phyloP scores from a whole-genome alignment of 345 rosid genomes.

The Hibiscus tridactylites region DNA sequence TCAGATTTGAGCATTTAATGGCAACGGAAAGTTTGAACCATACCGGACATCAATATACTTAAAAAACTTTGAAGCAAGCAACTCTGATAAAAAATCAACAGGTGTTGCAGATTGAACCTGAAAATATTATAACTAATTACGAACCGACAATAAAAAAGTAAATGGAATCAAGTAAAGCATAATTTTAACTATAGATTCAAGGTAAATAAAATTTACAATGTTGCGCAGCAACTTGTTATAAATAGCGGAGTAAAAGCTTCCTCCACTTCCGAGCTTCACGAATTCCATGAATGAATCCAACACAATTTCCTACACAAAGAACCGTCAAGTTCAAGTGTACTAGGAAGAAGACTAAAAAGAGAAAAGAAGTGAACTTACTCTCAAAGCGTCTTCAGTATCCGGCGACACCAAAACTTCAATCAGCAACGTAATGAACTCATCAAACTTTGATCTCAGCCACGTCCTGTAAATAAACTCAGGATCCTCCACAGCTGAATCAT shows the following conservation, averaged over 20 bases:
- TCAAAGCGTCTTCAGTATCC: slow-evolving; percentile 10
- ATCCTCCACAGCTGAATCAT: slow-evolving; percentile 14
- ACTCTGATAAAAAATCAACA: slow-evolving; percentile 35
- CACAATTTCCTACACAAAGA: slow-evolving; percentile 52
- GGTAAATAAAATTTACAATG: slow-evolving; percentile 41
- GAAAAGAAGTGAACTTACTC: not conserved
- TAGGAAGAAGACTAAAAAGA: not conserved
- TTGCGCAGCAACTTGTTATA: slow-evolving; percentile 55
- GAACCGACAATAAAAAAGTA: not conserved
- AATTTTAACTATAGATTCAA: not conserved
- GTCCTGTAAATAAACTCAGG: slow-evolving; percentile 52
- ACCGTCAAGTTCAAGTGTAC: not conserved
- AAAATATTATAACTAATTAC: slow-evolving; percentile 4
- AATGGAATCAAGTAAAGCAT: not conserved
- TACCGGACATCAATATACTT: slow-evolving; percentile 75
- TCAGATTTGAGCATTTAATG: not conserved
- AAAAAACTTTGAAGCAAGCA: slow-evolving; percentile 64
- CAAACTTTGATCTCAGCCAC: slow-evolving; percentile 83
- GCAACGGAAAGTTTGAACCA: slow-evolving; percentile 5
- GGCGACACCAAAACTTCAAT: slow-evolving; percentile 37
- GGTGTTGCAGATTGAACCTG: slow-evolving; percentile 48
- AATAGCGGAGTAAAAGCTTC: slow-evolving; percentile 61
- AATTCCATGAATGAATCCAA: slow-evolving; percentile 78
- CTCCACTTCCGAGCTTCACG: slow-evolving; percentile 60
- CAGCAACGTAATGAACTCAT: slow-evolving; percentile 51